phyloP scores from a whole-genome alignment of 176 grass and related monocot genomes.

The Rhipidocladum racemiflorum region DNA sequence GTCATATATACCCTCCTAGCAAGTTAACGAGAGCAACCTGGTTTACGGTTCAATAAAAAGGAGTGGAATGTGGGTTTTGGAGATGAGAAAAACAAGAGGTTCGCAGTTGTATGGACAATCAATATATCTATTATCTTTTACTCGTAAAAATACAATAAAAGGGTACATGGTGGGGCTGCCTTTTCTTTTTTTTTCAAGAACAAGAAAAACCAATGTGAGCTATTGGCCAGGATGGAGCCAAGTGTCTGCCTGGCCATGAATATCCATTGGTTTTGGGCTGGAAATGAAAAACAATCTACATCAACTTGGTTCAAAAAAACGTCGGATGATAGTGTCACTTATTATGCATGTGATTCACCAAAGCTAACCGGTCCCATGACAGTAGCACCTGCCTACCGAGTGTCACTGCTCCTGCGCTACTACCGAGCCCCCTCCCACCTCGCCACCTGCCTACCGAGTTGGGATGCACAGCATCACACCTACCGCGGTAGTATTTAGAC shows the following conservation, averaged over 20 bases:
- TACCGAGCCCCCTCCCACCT: too few relatives aligned
- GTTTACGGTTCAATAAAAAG: not conserved
- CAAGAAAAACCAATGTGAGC: not conserved
- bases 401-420: too few relatives aligned
- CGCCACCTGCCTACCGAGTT: too few relatives aligned
- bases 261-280: not conserved
- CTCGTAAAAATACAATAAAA: not conserved
- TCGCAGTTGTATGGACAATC: not conserved
- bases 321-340: too few relatives aligned
- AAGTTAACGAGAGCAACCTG: not conserved
- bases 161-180: not conserved
- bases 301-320: not conserved
- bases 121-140: not conserved
- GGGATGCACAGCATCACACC: too few relatives aligned
- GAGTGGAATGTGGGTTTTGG: too few relatives aligned
- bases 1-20: not conserved
- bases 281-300: not conserved
- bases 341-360: too few relatives aligned
- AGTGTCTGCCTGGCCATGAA: not conserved
- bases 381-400: too few relatives aligned
- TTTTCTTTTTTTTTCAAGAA: too few relatives aligned
- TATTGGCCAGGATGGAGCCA: conserved; percentile 1
- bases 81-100: not conserved
- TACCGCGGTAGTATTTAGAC: too few relatives aligned
- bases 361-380: too few relatives aligned